These are phyloP conservation scores for Coemansia javaensis DNA, from an alignment of 192 early-diverging fungal species.

Conservation along the genomic window DNA sequence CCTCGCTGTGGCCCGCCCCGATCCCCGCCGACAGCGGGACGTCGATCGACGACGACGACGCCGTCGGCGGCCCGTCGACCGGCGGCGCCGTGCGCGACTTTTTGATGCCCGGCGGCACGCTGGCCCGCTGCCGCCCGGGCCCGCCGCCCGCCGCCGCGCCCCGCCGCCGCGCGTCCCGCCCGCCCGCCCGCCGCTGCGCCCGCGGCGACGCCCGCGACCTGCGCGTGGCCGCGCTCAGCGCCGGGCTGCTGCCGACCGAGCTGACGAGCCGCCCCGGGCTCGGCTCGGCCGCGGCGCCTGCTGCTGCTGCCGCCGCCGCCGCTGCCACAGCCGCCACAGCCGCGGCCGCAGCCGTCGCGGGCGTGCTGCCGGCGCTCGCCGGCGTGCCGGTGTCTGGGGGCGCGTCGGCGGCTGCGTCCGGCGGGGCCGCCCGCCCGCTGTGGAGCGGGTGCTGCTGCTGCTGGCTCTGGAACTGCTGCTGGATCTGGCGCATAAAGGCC, in stretches of 20 bases:
- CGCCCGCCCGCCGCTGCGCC: constrained; percentile 1
- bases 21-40: no score
- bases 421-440: no score
- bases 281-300: not conserved
- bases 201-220: constrained; percentile 19
- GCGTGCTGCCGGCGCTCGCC: constrained; percentile 12
- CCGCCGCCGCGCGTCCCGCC: not conserved
- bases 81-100: not conserved
- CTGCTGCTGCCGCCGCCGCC: not conserved
- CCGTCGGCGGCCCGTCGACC: not conserved
- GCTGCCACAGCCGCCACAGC: no score
- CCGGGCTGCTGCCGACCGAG: constrained; percentile 22
- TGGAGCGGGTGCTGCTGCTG: constrained; percentile 9
- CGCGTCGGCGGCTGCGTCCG: no score
- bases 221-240: constrained; percentile 24
- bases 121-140: not conserved
- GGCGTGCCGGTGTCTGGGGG: constrained; percentile 14
- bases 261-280: not conserved
- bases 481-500: constrained; percentile 9
- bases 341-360: no score
- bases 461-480: constrained; percentile 9
- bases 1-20: not conserved
- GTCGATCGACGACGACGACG: no score
- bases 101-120: not conserved
- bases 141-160: constrained; percentile 3